These are phyloP conservation scores for Thermoascus crustaceus DNA, from an alignment of 2,329 filamentous ascomycete species.

Conservation along the genomic window DNA sequence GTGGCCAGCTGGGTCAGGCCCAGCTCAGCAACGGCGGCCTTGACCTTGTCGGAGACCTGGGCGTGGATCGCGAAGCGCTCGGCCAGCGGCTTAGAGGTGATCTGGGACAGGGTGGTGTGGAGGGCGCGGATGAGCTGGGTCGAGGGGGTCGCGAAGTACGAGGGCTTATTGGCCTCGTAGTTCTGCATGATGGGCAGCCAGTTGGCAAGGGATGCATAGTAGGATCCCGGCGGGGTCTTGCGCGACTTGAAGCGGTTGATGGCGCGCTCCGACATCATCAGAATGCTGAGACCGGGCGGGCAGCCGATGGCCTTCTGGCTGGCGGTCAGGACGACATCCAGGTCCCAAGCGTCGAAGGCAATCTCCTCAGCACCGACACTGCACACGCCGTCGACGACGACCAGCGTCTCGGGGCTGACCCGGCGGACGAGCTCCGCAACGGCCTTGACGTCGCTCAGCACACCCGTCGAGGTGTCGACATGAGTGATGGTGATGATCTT, in stretches of 20 bases:
- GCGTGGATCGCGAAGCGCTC: conserved; percentile 78
- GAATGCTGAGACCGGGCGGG: conserved; percentile 86
- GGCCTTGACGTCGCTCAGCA: conserved; percentile 81
- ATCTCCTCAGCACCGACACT: conserved; percentile 95
- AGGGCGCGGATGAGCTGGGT: conserved; percentile 90
- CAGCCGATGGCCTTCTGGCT: conserved; percentile 96
- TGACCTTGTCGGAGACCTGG: conserved; percentile 73
- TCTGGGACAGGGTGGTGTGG: conserved; percentile 79
- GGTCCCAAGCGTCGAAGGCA: conserved; percentile 85
- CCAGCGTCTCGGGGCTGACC: conserved; percentile 81
- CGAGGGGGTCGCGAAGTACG: conserved; percentile 94
- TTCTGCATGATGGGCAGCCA: conserved; percentile 99
- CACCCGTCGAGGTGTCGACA: conserved; percentile 94
- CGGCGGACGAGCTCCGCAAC: conserved; percentile 74
- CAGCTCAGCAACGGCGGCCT: conserved; percentile 69
- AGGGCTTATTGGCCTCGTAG: conserved; percentile 95
- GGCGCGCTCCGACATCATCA: conserved; percentile 85
- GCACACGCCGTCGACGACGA: conserved; percentile 94
- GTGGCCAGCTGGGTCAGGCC: conserved; percentile 80
- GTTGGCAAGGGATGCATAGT: conserved; percentile 96
- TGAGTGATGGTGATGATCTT: conserved; percentile 93
- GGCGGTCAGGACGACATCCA: conserved; percentile 89
- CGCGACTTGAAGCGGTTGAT: conserved; percentile 72
- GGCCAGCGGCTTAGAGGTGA: conserved; percentile 68
- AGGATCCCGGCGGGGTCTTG: conserved; percentile 73